These are phyloP conservation scores for Stylosanthes scabra DNA, from an alignment of 331 rosid species.

Conservation along the genomic window DNA sequence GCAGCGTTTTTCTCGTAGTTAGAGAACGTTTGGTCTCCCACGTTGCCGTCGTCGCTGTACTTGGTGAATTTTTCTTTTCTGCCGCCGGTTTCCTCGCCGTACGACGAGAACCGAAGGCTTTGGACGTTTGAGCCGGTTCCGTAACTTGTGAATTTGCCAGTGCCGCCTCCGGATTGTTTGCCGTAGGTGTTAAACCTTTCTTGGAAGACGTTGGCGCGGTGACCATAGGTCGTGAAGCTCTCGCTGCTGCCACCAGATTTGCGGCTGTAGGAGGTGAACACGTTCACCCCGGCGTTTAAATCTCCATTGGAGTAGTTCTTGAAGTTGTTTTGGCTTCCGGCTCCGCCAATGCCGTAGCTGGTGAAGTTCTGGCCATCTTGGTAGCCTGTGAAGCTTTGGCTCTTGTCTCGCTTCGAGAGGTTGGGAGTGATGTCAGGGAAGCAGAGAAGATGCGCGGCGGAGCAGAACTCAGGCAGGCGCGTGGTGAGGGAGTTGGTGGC, in stretches of 20 bases:
- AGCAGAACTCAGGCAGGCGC: constrained; percentile 68
- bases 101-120: constrained; percentile 59
- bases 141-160: constrained; percentile 67
- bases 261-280: constrained; percentile 78
- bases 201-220: constrained; percentile 63
- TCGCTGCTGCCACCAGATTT: constrained; percentile 56
- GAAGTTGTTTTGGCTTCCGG: constrained; percentile 63
- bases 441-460: constrained; percentile 80
- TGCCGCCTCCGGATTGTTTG: constrained; percentile 55
- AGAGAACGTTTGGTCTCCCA: constrained; percentile 66
- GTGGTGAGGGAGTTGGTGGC: constrained; percentile 59
- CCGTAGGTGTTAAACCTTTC: constrained; percentile 71
- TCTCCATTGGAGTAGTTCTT: constrained; percentile 63
- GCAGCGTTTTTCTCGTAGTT: constrained; percentile 61
- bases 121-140: constrained; percentile 59
- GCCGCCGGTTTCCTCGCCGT: constrained; percentile 60
- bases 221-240: constrained; percentile 56
- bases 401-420: constrained; percentile 54
- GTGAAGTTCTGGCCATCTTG: constrained; percentile 56
- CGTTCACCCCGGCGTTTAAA: constrained; percentile 45
- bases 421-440: constrained; percentile 60
- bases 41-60: constrained; percentile 66
- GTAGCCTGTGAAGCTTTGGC: constrained; percentile 49
- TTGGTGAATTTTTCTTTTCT: constrained; percentile 59
- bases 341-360: constrained; percentile 61